Percentiles rank a stretch among this genome's conserved stretches.
Evolutionary conservation across 345 rosid species (phyloP).

Genomic region (Salix dunnii): DNA sequence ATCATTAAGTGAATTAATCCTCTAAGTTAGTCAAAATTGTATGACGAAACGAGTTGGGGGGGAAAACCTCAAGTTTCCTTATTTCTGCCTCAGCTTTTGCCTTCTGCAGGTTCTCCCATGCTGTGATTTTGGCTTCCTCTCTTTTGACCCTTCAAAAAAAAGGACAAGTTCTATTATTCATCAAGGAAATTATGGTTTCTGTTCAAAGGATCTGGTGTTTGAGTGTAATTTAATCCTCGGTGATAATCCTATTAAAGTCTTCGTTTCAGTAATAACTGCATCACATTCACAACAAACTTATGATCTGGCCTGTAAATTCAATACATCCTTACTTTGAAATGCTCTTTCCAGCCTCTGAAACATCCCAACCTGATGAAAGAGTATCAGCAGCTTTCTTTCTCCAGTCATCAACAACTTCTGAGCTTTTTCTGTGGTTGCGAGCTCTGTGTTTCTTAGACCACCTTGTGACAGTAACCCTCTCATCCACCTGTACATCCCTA

Average conservation of each 20-base stretch:
- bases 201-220: neutral
- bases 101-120: conserved; percentile 98
- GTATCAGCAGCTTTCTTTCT: conserved; percentile 50
- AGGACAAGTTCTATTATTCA: neutral
- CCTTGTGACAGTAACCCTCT: conserved; percentile 74
- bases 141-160: conserved; percentile 49
- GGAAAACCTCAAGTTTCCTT: conserved; percentile 82
- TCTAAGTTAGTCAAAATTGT: neutral
- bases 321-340: conserved; percentile 49
- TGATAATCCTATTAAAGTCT: neutral
- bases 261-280: neutral
- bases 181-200: neutral
- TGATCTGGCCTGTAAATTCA: neutral
- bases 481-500: conserved; percentile 88
- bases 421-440: conserved; percentile 48
- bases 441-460: conserved; percentile 78
- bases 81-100: conserved; percentile 97
- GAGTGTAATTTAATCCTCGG: neutral
- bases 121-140: conserved; percentile 84
- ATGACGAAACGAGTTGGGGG: conserved; percentile 9
- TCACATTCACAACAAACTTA: neutral
- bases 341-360: conserved; percentile 46
- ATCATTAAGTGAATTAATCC: neutral
- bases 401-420: conserved; percentile 63
- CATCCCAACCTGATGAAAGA: conserved; percentile 64